Evolutionary conservation across 768 basidiomycete species (phyloP), one percentile per base, ranked within the genome.

Genomic region (Leucocoprinus sp.): DNA sequence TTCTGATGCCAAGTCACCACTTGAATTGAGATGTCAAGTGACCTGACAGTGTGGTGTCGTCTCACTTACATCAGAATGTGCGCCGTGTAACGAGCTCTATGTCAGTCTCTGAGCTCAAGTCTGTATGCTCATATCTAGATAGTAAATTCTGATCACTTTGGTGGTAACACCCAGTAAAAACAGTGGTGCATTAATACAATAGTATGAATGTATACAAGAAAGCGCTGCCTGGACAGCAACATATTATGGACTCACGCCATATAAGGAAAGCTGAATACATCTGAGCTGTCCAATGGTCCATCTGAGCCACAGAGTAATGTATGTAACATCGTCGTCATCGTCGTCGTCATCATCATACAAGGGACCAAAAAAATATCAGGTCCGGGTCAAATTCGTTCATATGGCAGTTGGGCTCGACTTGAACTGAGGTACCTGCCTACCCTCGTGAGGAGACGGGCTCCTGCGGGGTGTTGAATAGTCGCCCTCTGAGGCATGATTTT

Each of bases 401-500:
- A 40, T 33, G 17, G 52, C 52, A 14, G 49, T 53, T 15, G 39
- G 45, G 26, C 52, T 53, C 19, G 52, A 53, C 24, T 53, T 53
- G 52, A 53, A 53, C 9, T 27, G 35, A 4, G 51, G 51, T 19
- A 41, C 42, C 27, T 21, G 8, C 24, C 45, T 19, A 15, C 38
- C 49, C 18, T 44, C 44, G 14, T 14, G 27, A 19, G 35, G 34
- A 29, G 37, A 39, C 19, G 28, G 24, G 5, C 42, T 45, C 17
- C 37, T 31, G 12, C 18, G 48, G 2, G 23, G 22, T 24, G 12
- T 12, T 8, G 37, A 37, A 3, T 42, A 23, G 2, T 14, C 12
- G 26, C 28, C 15, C 18, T 43, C 43, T 11, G 52, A 49, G 7
- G 37, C 27, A n/a, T 28, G 50, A 11, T 35, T 45, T 11, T 38